Evolutionary conservation across 352 stramenopile genomes (phyloP).

Genomic region (Vaucheria bursata): DNA sequence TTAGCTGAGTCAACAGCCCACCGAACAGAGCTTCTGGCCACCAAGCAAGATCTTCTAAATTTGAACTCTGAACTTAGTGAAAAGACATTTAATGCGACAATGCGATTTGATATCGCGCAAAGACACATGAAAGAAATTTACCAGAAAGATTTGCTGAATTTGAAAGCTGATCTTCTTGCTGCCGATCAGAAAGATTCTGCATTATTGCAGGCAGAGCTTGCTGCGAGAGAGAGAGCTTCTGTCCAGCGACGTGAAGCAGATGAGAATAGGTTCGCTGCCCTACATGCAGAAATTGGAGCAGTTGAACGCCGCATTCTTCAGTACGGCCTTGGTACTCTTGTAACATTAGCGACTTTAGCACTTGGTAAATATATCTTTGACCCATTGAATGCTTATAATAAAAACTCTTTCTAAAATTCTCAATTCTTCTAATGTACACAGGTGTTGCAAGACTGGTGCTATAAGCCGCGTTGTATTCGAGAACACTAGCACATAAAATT

Average conservation of each 20-base stretch:
- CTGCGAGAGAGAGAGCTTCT: not conserved
- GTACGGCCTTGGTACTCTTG: conserved; percentile 8
- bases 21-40: conserved; percentile 26
- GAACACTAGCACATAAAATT: too few species aligned
- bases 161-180: conserved; percentile 1
- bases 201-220: not conserved
- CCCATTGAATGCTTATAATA: too few species aligned
- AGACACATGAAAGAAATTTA: conserved; percentile 41
- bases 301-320: conserved; percentile 5
- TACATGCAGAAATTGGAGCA: not conserved
- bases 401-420: too few species aligned
- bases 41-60: conserved; percentile 23
- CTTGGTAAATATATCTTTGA: conserved; percentile 10
- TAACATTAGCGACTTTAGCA: not conserved
- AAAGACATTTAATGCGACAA: conserved; percentile 34
- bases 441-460: too few species aligned
- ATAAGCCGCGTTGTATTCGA: too few species aligned
- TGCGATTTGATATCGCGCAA: conserved; percentile 43
- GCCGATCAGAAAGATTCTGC: conserved; percentile 6
- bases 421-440: too few species aligned
- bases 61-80: conserved; percentile 38
- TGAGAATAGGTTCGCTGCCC: not conserved
- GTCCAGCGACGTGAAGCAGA: not conserved
- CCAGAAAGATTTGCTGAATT: conserved; percentile 30
- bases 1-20: conserved; percentile 34